Evolutionary conservation across 139 green algal genomes (phyloP), one percentile per base, ranked within the genome.

Genomic region (Chloropicon primus): DNA sequence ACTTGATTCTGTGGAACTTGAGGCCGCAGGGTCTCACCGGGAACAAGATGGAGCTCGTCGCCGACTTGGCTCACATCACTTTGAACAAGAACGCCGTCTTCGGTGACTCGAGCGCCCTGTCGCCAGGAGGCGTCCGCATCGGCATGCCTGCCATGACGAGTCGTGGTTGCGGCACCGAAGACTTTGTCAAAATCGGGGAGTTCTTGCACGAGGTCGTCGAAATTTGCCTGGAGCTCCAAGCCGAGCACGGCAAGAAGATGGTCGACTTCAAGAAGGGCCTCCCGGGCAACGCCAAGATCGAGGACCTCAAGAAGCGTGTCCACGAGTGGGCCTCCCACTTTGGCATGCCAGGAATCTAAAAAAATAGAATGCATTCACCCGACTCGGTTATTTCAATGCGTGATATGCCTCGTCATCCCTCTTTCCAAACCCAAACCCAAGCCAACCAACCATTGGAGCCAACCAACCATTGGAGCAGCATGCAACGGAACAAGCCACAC

Each of bases 31-130:
- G 87, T 26, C 72, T 97, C 26, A 95, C 89, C n/a, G 92, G 89
- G 53, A 86, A 72, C 79, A 89, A 89, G 80, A 89, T 97, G 89
- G 90, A 97, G 85, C 90, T 86, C 72, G 86, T 90, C 24, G 94
- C 89, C 82, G 91, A 96, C 78, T 28, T 92, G 71, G 83, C 81
- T 73, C 91, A 96, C 86, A 94, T 96, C 85, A 96, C 91, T 5
- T 85, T 96, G 2, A 96, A 96, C 86, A 96, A 96, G 82, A 96
- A 96, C 80, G 88, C 91, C 28, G 91, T 96, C 54, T 90, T 92
- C 76, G 91, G 91, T 23, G 91, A 96, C 79, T 87, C 90, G 54
- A 87, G 53, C 72, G 91, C 91, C 3, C 84, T 96, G 53, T 86
- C 89, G 0, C 91, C 91, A 2, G 91, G 91, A 71, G 91, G 91